phyloP scores from a whole-genome alignment of 192 early-diverging fungal genomes.

The Coemansia sp. region DNA sequence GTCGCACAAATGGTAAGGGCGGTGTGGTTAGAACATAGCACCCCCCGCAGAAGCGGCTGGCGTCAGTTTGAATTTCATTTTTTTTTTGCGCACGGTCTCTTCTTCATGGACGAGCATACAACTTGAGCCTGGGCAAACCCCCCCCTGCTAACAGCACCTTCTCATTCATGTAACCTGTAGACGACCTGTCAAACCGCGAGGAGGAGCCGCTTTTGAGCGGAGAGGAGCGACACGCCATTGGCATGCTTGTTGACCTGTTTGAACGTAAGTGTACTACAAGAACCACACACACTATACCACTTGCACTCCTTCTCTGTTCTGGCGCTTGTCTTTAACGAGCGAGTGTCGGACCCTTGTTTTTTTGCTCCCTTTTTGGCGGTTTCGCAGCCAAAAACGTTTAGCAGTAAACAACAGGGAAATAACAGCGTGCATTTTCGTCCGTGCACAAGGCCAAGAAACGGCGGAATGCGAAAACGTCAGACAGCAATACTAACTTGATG shows the following conservation, averaged over 20 bases:
- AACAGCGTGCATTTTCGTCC: background rate
- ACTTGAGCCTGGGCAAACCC: background rate
- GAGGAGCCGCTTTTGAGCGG: slow-evolving; percentile 48
- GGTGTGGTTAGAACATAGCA: background rate
- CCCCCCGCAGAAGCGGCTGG: background rate
- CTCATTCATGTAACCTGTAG: slow-evolving; percentile 19
- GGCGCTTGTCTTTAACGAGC: background rate
- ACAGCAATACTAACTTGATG: too few relatives aligned
- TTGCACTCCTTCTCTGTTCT: background rate
- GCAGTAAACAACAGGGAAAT: slow-evolving; percentile 5
- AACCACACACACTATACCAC: background rate
- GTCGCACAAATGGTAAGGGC: background rate
- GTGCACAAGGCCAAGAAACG: background rate
- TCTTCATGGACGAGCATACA: background rate
- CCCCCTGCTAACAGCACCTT: background rate
- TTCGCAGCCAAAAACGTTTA: slow-evolving; percentile 3
- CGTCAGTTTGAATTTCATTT: background rate
- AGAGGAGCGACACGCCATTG: slow-evolving; percentile 50
- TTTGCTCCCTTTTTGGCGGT: background rate
- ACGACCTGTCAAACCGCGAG: slow-evolving; percentile 35
- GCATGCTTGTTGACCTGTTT: slow-evolving; percentile 54
- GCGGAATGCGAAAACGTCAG: background rate
- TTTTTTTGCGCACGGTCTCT: background rate
- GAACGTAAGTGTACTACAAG: slow-evolving; percentile 34
- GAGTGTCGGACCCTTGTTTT: background rate